Percentiles rank a stretch among this genome's conserved stretches.
Conservation (phyloP, 208 protist species). For the Trypanosoma cruzi region DNA sequence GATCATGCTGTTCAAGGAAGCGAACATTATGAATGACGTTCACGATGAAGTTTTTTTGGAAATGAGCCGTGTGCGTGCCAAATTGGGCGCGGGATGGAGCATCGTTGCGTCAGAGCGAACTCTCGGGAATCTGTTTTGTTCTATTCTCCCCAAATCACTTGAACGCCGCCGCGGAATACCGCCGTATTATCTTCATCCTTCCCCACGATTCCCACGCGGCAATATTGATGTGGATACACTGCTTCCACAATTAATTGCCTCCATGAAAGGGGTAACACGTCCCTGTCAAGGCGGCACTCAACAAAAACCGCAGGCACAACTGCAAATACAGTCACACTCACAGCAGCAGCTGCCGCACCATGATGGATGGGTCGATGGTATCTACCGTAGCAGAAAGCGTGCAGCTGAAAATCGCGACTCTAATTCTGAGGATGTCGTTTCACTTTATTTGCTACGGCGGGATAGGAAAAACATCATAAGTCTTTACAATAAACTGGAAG, state of each 20-base stretch:
- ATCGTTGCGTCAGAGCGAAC: constrained; percentile 39
- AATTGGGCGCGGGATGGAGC: constrained; percentile 62
- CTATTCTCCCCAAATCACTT: constrained; percentile 63
- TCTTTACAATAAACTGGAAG: constrained; percentile 46
- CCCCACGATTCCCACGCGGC: constrained; percentile 52
- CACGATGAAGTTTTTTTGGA: constrained; percentile 1
- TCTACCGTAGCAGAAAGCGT: constrained; percentile 8
- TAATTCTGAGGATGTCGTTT: constrained; percentile 48
- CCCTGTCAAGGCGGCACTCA: neutral
- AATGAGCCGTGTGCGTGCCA: constrained; percentile 32
- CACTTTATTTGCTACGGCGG: constrained; percentile 52
- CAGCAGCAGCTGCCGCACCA: constrained; percentile 4
- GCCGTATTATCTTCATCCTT: constrained; percentile 43
- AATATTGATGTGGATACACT: constrained; percentile 30
- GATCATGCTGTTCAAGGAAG: constrained; percentile 47
- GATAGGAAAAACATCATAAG: constrained; percentile 53
- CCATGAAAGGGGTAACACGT: constrained; percentile 52
- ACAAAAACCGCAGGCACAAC: constrained; percentile 13
- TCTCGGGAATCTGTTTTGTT: constrained; percentile 42
- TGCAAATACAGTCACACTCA: neutral
- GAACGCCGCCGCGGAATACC: constrained; percentile 65
- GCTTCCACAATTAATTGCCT: constrained; percentile 27
- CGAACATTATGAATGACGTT: constrained; percentile 32
- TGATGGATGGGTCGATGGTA: constrained; percentile 18
- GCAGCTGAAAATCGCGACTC: constrained; percentile 7